Percentiles rank a stretch among this genome's conserved stretches.
phyloP scores from a whole-genome alignment of 352 stramenopile genomes.

The Phytophthora ohioensis region DNA sequence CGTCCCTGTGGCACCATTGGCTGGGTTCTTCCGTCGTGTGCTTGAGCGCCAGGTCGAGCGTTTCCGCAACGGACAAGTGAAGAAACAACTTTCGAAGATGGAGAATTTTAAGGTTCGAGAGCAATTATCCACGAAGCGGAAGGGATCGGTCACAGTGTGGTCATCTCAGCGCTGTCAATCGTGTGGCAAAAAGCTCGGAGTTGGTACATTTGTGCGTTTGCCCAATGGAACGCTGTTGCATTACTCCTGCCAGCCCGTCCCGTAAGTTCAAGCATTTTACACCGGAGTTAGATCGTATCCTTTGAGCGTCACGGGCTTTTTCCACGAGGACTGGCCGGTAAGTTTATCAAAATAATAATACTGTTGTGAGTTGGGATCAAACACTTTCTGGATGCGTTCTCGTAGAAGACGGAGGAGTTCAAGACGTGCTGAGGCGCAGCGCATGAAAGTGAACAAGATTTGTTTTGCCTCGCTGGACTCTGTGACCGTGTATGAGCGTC shows the following conservation, averaged over 20 bases:
- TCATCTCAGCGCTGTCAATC: slow-evolving; percentile 76
- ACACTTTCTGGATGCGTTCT: slow-evolving; percentile 75
- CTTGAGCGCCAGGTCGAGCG: slow-evolving; percentile 81
- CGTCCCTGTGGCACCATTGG: slow-evolving; percentile 57
- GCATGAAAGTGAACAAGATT: slow-evolving; percentile 57
- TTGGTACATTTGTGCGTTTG: slow-evolving; percentile 77
- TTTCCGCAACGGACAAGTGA: slow-evolving; percentile 83
- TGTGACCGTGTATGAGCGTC: slow-evolving; percentile 57
- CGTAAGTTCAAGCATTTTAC: slow-evolving; percentile 25
- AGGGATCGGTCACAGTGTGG: slow-evolving; percentile 79
- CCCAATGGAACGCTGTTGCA: slow-evolving; percentile 69
- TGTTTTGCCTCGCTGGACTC: slow-evolving; percentile 46
- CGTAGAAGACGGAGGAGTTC: slow-evolving; percentile 53
- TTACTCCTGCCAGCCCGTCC: slow-evolving; percentile 74
- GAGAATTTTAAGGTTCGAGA: slow-evolving; percentile 86
- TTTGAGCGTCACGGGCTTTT: slow-evolving; percentile 66
- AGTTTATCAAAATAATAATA: slow-evolving; percentile 89
- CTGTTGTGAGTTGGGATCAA: slow-evolving; percentile 65
- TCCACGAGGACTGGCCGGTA: slow-evolving; percentile 80
- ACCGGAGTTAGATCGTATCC: slow-evolving; percentile 49
- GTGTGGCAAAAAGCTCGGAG: slow-evolving; percentile 75
- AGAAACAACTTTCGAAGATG: slow-evolving; percentile 90
- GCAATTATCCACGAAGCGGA: slow-evolving; percentile 68
- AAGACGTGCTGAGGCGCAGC: slow-evolving; percentile 55
- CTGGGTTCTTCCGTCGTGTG: slow-evolving; percentile 75